Percentiles rank a stretch among this genome's conserved stretches.
Conservation (phyloP, 306 rosid genomes). For the Cercis canadensis region DNA sequence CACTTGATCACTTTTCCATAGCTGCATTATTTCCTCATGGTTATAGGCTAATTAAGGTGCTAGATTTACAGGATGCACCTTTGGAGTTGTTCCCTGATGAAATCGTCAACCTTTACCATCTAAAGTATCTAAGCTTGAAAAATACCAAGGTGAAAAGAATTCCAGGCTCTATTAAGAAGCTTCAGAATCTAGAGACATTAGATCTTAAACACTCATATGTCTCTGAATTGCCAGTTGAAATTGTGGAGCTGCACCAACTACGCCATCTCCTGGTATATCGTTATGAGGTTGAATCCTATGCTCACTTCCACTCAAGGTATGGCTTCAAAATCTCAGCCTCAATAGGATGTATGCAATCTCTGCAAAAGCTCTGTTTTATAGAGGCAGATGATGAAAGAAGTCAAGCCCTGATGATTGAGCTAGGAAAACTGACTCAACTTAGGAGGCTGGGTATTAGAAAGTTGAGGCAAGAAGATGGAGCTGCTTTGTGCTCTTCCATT, state of each 20-base stretch:
- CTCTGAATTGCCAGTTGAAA: constrained; percentile 61
- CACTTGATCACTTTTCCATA: constrained; percentile 41
- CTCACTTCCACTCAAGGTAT: constrained; percentile 44
- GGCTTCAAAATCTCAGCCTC: constrained; percentile 51
- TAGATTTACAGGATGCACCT: constrained; percentile 56
- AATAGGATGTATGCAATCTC: constrained; percentile 51
- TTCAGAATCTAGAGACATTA: constrained; percentile 53
- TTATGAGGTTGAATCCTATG: constrained; percentile 51
- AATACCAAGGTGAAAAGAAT: constrained; percentile 52
- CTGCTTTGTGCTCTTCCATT: constrained; percentile 53
- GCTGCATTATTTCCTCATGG: constrained; percentile 32
- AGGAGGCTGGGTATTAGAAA: constrained; percentile 52
- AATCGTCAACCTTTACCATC: constrained; percentile 47
- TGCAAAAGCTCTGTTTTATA: constrained; percentile 61
- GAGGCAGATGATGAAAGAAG: constrained; percentile 50
- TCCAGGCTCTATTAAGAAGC: constrained; percentile 55
- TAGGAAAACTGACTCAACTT: constrained; percentile 55
- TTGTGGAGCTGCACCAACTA: constrained; percentile 51
- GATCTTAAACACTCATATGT: constrained; percentile 58
- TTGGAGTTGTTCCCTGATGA: constrained; percentile 52
- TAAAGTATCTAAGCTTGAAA: constrained; percentile 59
- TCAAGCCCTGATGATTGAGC: constrained; percentile 42
- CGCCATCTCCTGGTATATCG: constrained; percentile 64
- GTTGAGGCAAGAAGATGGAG: constrained; percentile 50
- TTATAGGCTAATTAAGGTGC: constrained; percentile 48